A percentile compares a stretch with the other conserved stretches of the same genome.
phyloP scores from a whole-genome alignment of 2,329 filamentous ascomycete genomes.

The Fusarium keratoplasticum region DNA sequence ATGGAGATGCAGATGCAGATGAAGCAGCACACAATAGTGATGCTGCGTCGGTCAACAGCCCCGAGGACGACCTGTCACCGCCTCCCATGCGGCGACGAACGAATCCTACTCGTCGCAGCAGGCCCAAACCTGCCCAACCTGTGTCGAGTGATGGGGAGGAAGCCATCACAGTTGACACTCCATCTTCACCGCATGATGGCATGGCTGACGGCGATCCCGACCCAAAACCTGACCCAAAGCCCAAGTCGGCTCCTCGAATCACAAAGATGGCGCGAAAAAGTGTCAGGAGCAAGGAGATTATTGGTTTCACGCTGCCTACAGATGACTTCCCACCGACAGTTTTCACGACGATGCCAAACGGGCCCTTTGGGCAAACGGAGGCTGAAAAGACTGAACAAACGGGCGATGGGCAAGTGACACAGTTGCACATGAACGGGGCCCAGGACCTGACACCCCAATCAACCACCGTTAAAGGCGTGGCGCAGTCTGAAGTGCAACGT shows the following conservation, averaged over 20 bases:
- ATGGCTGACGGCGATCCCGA: background rate
- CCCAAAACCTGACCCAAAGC: slow-evolving; percentile 5
- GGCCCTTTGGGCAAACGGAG: background rate
- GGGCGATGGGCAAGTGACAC: background rate
- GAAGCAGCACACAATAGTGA: background rate
- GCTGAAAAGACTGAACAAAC: slow-evolving; percentile 1
- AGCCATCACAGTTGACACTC: background rate
- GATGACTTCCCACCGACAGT: slow-evolving; percentile 25
- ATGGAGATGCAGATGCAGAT: background rate
- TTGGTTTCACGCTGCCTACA: slow-evolving; percentile 51
- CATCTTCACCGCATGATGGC: background rate
- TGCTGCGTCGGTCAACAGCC: background rate
- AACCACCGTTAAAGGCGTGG: background rate
- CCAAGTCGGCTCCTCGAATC: slow-evolving; percentile 50
- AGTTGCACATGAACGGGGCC: slow-evolving; percentile 3
- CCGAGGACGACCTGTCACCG: background rate
- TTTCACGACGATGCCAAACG: slow-evolving; percentile 30
- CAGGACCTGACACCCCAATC: background rate
- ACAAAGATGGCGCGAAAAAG: slow-evolving; percentile 55
- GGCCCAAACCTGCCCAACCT: slow-evolving; percentile 5
- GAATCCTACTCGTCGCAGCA: slow-evolving; percentile 20
- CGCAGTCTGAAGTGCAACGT: background rate
- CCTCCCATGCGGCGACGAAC: slow-evolving; percentile 8
- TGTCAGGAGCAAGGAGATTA: slow-evolving; percentile 60
- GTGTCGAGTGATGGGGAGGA: slow-evolving; percentile 25